A percentile compares a stretch with the other conserved stretches of the same genome.
Evolutionary conservation across 148 eudicot genomes (phyloP).

Genomic region (Arbutus unedo): DNA sequence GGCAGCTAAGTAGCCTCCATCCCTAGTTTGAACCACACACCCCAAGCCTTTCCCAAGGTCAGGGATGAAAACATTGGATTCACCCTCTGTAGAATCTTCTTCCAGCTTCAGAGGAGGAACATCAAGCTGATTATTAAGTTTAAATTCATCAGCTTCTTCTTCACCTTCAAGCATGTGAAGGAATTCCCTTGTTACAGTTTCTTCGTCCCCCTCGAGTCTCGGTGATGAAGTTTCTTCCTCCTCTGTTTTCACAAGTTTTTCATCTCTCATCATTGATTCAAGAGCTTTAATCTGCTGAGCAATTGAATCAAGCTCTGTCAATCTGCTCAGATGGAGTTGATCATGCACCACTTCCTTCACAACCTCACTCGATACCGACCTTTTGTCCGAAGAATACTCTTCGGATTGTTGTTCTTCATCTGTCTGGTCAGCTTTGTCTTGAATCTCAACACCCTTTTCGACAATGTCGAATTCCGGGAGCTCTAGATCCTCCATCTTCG

Average conservation of each 20-base stretch:
- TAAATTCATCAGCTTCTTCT: constrained; percentile 31
- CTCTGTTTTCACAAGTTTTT: constrained; percentile 27
- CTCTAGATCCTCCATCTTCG: constrained; percentile 55
- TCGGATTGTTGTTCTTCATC: constrained; percentile 46
- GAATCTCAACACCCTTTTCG: constrained; percentile 83
- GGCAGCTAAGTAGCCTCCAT: constrained; percentile 82
- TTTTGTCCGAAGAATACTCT: constrained; percentile 44
- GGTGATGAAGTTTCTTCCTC: constrained; percentile 59
- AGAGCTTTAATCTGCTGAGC: constrained; percentile 94
- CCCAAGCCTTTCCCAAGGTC: constrained; percentile 96
- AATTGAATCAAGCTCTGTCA: constrained; percentile 83
- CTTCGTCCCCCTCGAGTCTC: constrained; percentile 75
- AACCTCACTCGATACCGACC: constrained; percentile 69
- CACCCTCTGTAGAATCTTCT: constrained; percentile 34
- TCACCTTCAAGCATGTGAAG: constrained; percentile 78
- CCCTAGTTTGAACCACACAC: constrained; percentile 75
- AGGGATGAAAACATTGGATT: constrained; percentile 55
- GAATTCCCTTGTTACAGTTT: constrained; percentile 80
- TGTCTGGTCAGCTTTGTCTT: constrained; percentile 26
- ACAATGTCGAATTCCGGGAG: constrained; percentile 78
- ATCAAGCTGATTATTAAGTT: constrained; percentile 18
- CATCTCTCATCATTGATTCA: constrained; percentile 74
- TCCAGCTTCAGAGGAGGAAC: constrained; percentile 27
- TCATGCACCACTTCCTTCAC: constrained; percentile 88
- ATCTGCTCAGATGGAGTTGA: constrained; percentile 47